A percentile compares a stretch with the other conserved stretches of the same genome.
Conservation (phyloP, 148 eudicot genomes). For the Agrostemma githago region DNA sequence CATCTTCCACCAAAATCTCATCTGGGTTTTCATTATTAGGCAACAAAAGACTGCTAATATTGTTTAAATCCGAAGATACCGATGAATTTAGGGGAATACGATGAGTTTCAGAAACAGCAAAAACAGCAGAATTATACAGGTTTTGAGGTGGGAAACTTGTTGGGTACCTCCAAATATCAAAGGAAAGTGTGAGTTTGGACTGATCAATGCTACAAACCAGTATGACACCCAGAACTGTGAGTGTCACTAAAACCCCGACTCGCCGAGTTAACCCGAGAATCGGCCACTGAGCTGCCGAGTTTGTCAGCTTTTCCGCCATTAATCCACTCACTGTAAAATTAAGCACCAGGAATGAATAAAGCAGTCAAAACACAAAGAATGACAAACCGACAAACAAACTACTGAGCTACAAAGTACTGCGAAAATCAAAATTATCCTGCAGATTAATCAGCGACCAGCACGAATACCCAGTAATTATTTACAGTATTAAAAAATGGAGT, state of each 20-base stretch:
- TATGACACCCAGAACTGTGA: conserved; percentile 24
- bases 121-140: background rate
- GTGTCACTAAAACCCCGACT: conserved; percentile 26
- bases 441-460: conserved; percentile 12
- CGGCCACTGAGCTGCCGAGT: conserved; percentile 33
- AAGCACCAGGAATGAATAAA: background rate
- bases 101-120: background rate
- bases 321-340: conserved; percentile 29
- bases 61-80: conserved; percentile 10
- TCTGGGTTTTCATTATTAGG: conserved; percentile 22
- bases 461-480: conserved; percentile 16
- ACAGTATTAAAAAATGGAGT: background rate
- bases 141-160: conserved; percentile 12
- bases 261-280: conserved; percentile 33
- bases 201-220: conserved; percentile 37
- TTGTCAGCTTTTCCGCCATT: conserved; percentile 38
- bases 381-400: conserved; percentile 18
- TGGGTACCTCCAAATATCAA: conserved; percentile 37
- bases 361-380: conserved; percentile 14
- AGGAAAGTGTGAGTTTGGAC: conserved; percentile 20
- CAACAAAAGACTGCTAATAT: conserved; percentile 16
- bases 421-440: conserved; percentile 16
- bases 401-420: conserved; percentile 20
- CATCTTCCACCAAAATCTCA: conserved; percentile 13
- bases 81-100: background rate